Conservation (phyloP, 768 basidiomycete species). For the Calocybe cyanea region DNA sequence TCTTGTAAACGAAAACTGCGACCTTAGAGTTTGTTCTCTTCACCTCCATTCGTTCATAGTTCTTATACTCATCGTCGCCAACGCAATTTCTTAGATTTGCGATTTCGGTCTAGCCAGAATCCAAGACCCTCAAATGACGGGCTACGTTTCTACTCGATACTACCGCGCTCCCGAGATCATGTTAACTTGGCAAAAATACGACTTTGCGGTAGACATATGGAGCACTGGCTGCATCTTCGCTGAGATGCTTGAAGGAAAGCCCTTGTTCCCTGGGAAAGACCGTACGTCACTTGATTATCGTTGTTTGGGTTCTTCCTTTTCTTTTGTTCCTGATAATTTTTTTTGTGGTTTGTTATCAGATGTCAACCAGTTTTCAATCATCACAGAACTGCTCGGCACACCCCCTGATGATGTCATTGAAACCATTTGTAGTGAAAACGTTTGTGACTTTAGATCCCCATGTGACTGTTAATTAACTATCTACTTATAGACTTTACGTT, state of each 20-base stretch:
- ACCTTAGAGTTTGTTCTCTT: conserved; percentile 73
- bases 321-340: neutral
- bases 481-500: conserved; percentile 78
- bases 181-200: conserved; percentile 99
- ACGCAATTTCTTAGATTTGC: conserved; percentile 69
- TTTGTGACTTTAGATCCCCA: conserved; percentile 36
- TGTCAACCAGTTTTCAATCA: conserved; percentile 99
- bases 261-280: conserved; percentile 98
- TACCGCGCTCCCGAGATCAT: conserved; percentile 99
- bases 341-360: conserved; percentile 53
- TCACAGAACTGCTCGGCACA: conserved; percentile 97
- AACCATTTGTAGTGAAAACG: conserved; percentile 97
- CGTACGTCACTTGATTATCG: conserved; percentile 59
- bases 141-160: conserved; percentile 98
- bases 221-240: conserved; percentile 99
- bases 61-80: conserved; percentile 9
- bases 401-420: conserved; percentile 99
- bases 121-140: conserved; percentile 99
- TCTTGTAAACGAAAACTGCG: conserved; percentile 99
- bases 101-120: conserved; percentile 98
- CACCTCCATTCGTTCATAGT: too few relatives aligned
- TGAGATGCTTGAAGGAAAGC: conserved; percentile 99
- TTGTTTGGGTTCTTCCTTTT: conserved; percentile 9
- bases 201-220: conserved; percentile 99
- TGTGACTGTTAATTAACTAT: conserved; percentile 10